Evolutionary conservation across 2,329 filamentous ascomycete genomes (phyloP), one percentile per base, ranked within the genome.

Genomic region (Chaetomium sp.): DNA sequence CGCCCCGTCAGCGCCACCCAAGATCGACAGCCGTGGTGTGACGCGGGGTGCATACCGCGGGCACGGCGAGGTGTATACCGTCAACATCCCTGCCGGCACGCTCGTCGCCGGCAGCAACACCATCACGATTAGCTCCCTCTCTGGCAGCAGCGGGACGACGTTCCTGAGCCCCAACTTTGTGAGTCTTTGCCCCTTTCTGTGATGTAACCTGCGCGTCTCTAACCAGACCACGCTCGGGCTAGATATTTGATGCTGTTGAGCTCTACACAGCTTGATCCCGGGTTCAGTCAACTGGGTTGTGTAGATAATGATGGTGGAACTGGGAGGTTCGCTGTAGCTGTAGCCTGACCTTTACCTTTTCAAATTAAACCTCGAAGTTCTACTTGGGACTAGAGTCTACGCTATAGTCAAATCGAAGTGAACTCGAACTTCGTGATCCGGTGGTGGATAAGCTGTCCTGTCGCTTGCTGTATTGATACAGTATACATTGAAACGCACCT

Each of bases 41-140:
- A 90, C 87, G 0, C 79, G 88, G 13, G 88, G 87, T 12, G 86
- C 86, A 0, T 90, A 90, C 71, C 79, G 86, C 8, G 87, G 87
- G 0, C 78, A 80, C 60, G 87, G 87, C 4, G 87, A 90, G 69
- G 81, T 89, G 6, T 90, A 90, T 70, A 81, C 87, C 65, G 82
- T 85, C 54, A 77, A 75, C n/a, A 82, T 90, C 55, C 85, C 87
- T 0, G 76, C 82, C 1, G 86, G 86, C 0, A 86, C 79, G 2
- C 79, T 90, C 55, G 79, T 84, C 8, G 77, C 78, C n/a, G 88
- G 87, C 0, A 75, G 75, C 8, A 90, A 90, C 71, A 88, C 85
- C n/a, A 83, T 90, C 59, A 85, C 81, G 7, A 85, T 90, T 65
- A 80, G 75, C 50, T 82, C 84, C 33, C 77, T 82, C 27, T 88